Base-by-base conservation (phyloP, 2,329 filamentous ascomycete genomes). In the Verticillium nubilum region DNA sequence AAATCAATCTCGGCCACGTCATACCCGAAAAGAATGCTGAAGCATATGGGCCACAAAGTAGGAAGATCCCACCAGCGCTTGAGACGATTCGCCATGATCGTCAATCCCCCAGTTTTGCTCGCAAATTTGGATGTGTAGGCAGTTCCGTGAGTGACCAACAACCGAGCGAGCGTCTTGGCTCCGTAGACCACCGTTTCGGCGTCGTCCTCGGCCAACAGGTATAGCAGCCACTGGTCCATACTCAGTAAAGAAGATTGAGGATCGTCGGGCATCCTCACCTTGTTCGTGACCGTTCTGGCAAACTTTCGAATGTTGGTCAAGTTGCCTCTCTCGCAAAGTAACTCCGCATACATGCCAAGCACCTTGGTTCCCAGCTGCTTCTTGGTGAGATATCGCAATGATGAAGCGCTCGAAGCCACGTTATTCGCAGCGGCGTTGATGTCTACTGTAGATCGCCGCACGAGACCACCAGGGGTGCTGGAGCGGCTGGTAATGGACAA, bases 261-360 rank as follows among this genome's bases (percentile, higher is more conserved):
- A 50, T 61, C 59, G 58, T 54, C 53, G 28, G 61, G 59, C 59
- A 54, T 62, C 73, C 79, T 69, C 78, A 92, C 90, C 82, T 97
- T 97, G 67, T 96, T 97, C 25, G 94, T 97, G 9, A 99, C 94
- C 1, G 94, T 96, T 69, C 89, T 90, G 5, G 92, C 91, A 78
- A 99, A 98, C 67, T 92, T 95, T 69, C 88, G 86, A 59, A 97
- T 89, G 62, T 89, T 86, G 15, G 78, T 78, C 10, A 82, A 76
- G 64, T 88, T 91, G 25, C 82, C 82, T 66, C 86, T 85, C 62
- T 91, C 86, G 67, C 92, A 97, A 10, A 97, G 78, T 12, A 97
- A 80, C 27, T 87, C 82, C 7, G 89, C 84, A 68, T 95, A 94
- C 74, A 96, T 86, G 63, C 85, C 85, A 23, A 97, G 77, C 58